These are phyloP conservation scores for Lathyrus tuberosus DNA, from an alignment of 306 rosid species.

Conservation along the genomic window DNA sequence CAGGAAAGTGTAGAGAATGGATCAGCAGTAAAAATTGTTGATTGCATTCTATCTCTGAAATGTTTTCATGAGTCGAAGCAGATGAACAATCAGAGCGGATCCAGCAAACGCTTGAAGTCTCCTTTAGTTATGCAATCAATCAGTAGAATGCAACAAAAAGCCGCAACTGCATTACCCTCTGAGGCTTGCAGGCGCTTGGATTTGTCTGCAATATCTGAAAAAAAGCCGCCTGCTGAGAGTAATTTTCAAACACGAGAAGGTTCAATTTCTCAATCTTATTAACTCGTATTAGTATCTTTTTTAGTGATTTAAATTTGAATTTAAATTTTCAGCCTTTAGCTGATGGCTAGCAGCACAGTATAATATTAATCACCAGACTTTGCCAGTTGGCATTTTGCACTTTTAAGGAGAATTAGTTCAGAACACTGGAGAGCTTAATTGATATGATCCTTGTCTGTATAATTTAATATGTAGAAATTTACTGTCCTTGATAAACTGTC, in stretches of 20 bases:
- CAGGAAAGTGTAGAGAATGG: conserved; percentile 81
- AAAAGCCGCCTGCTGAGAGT: conserved; percentile 43
- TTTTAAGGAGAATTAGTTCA: conserved; percentile 4
- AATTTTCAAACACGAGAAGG: conserved; percentile 63
- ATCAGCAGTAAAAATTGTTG: conserved; percentile 74
- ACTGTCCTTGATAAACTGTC: background rate
- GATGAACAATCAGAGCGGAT: conserved; percentile 54
- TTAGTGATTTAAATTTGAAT: background rate
- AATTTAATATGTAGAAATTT: background rate
- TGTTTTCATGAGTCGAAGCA: conserved; percentile 70
- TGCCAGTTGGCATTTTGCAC: conserved; percentile 24
- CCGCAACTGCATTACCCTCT: conserved; percentile 52
- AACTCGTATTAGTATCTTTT: background rate
- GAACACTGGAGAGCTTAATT: background rate
- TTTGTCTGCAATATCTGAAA: conserved; percentile 60
- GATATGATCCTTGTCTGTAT: background rate
- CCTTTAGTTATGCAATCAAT: conserved; percentile 62
- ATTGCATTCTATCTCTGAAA: conserved; percentile 81
- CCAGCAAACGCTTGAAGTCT: conserved; percentile 59
- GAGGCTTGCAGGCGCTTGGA: conserved; percentile 77
- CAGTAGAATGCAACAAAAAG: conserved; percentile 55
- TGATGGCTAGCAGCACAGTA: background rate
- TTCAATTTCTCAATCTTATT: conserved; percentile 34
- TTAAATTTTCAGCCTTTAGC: background rate
- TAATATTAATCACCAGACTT: background rate